Percentiles rank a stretch among this genome's conserved stretches.
Conservation (phyloP, 148 eudicot species). For the Cornus florida region DNA sequence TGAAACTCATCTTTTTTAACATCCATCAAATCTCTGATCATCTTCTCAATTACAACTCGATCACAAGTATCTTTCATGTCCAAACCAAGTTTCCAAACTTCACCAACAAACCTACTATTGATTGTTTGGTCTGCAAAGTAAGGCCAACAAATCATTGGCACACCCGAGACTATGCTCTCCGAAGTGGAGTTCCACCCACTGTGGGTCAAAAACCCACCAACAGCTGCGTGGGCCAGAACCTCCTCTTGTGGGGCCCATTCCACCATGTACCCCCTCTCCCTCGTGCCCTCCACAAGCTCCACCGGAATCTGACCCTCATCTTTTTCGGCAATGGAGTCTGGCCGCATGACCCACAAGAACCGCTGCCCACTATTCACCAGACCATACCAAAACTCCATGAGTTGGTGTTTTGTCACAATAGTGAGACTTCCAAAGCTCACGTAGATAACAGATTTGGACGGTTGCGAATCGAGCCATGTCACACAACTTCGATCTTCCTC, state of each 20-base stretch:
- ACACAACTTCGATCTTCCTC: slow-evolving; percentile 43
- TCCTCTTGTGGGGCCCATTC: slow-evolving; percentile 47
- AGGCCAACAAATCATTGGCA: slow-evolving; percentile 55
- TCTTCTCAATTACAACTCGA: background rate
- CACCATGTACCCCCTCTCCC: slow-evolving; percentile 40
- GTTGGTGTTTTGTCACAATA: slow-evolving; percentile 26
- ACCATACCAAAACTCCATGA: slow-evolving; percentile 58
- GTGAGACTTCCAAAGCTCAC: slow-evolving; percentile 51
- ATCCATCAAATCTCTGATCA: slow-evolving; percentile 11
- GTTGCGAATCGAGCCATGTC: slow-evolving; percentile 48
- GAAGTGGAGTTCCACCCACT: slow-evolving; percentile 55
- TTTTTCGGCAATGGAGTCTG: slow-evolving; percentile 27
- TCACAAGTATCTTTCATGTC: slow-evolving; percentile 44
- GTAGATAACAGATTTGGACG: slow-evolving; percentile 46
- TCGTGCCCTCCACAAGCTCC: slow-evolving; percentile 26
- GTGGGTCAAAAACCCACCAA: slow-evolving; percentile 52
- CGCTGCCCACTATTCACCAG: slow-evolving; percentile 43
- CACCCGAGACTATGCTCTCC: slow-evolving; percentile 43
- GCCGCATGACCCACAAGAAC: slow-evolving; percentile 56
- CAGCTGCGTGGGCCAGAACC: slow-evolving; percentile 39
- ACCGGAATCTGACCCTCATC: slow-evolving; percentile 1
- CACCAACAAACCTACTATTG: slow-evolving; percentile 39
- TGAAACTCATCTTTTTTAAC: background rate
- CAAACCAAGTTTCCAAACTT: slow-evolving; percentile 35
- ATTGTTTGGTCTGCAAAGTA: slow-evolving; percentile 39